These are phyloP conservation scores for Linanthus parryae DNA, from an alignment of 148 eudicot species.

Conservation along the genomic window DNA sequence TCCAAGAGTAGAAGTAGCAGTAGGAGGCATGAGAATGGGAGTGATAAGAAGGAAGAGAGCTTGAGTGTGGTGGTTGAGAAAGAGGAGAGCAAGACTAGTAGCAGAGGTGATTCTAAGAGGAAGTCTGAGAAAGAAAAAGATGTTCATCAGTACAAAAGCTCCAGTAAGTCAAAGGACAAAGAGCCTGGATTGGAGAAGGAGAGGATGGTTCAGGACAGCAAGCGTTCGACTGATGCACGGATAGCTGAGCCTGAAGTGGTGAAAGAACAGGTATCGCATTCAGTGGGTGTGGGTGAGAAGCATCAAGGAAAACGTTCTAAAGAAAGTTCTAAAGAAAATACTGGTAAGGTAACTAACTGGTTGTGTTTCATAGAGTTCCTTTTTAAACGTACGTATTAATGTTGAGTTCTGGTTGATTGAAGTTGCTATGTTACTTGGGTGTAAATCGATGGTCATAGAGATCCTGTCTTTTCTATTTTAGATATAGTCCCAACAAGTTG, in stretches of 20 bases:
- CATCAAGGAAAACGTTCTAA: constrained; percentile 38
- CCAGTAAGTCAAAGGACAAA: no score
- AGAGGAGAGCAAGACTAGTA: constrained; percentile 45
- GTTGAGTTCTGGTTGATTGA: no score
- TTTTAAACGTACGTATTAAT: no score
- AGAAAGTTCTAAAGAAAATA: no score
- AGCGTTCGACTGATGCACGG: constrained; percentile 29
- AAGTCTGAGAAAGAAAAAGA: constrained; percentile 75
- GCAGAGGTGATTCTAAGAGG: constrained; percentile 56
- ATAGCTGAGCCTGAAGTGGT: constrained; percentile 32
- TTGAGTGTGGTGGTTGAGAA: no score
- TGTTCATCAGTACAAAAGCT: constrained; percentile 20
- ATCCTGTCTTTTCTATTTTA: no score
- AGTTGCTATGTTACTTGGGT: no score
- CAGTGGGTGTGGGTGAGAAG: constrained; percentile 36
- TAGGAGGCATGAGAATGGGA: constrained; percentile 35
- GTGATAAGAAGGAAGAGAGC: constrained; percentile 35
- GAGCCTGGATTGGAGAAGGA: no score
- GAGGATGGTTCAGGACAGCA: constrained; percentile 37
- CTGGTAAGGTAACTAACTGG: constrained; percentile 85
- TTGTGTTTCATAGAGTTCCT: no score
- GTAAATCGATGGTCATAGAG: no score
- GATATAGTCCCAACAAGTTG: no score
- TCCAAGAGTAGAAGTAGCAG: constrained; percentile 59
- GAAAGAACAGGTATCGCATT: no score